A percentile compares a stretch with the other conserved stretches of the same genome.
These are phyloP conservation scores for Talinum fruticosum DNA, from an alignment of 148 eudicot genomes.

Conservation along the genomic window DNA sequence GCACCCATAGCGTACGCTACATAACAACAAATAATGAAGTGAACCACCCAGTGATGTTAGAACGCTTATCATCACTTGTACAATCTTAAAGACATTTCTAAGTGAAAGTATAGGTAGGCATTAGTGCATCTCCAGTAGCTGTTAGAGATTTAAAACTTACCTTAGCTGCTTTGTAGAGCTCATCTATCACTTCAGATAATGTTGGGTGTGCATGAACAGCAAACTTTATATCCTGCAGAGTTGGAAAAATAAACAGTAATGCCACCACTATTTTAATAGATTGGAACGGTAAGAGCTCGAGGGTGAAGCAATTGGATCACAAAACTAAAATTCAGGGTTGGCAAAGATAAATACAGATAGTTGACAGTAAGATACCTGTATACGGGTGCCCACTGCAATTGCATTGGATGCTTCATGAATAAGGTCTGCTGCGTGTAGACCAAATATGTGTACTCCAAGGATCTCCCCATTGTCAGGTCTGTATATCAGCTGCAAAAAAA, in stretches of 20 bases:
- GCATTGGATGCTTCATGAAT: constrained; percentile 99
- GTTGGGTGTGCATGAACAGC: constrained; percentile 99
- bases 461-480: constrained; percentile 99
- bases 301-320: neutral
- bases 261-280: neutral
- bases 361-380: constrained; percentile 49
- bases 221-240: constrained; percentile 74
- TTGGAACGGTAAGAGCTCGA: neutral
- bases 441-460: constrained; percentile 97
- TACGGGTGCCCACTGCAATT: constrained; percentile 81
- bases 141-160: constrained; percentile 37
- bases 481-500: constrained; percentile 74
- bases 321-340: neutral
- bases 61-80: neutral
- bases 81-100: neutral
- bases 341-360: neutral
- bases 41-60: neutral
- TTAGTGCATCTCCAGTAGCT: neutral
- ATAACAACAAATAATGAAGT: no score
- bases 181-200: constrained; percentile 94
- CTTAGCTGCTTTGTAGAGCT: constrained; percentile 94
- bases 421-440: constrained; percentile 98
- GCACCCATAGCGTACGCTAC: neutral
- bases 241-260: neutral
- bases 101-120: neutral